These are phyloP conservation scores for Acanthamoeba castellanii DNA, from an alignment of 208 protist genomes.

Conservation along the genomic window DNA sequence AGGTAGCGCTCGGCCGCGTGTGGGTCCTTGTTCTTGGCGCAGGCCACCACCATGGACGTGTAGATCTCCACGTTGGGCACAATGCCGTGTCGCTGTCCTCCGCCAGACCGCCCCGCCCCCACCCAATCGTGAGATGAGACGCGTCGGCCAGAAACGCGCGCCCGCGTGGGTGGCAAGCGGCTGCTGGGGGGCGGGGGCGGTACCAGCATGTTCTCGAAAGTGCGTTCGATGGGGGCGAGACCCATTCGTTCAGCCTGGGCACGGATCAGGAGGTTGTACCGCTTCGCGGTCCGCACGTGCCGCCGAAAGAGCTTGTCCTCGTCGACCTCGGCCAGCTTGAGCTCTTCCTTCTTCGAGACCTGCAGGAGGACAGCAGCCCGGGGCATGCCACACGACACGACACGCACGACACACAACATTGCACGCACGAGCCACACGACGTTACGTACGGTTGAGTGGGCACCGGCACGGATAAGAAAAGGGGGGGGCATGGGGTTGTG, in stretches of 20 bases:
- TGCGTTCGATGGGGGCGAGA: not conserved
- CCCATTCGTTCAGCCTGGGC: not conserved
- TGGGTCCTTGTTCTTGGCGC: not conserved
- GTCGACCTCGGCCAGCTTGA: not conserved
- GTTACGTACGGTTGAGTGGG: too few species aligned
- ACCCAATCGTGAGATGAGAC: too few species aligned
- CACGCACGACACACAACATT: too few species aligned
- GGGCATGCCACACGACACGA: too few species aligned
- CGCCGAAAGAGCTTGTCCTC: not conserved
- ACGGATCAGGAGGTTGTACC: not conserved
- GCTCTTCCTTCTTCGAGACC: not conserved
- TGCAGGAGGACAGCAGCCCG: not conserved
- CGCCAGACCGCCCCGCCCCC: too few species aligned
- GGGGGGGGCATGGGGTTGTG: too few species aligned
- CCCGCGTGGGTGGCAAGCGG: too few species aligned
- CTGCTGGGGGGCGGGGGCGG: too few species aligned
- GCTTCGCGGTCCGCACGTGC: not conserved
- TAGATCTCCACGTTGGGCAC: constrained; percentile 17
- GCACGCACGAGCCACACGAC: too few species aligned
- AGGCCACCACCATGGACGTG: constrained; percentile 6
- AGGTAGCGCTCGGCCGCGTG: not conserved
- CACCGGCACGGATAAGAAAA: too few species aligned
- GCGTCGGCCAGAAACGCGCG: too few species aligned
- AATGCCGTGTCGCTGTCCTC: not conserved
- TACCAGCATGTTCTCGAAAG: not conserved